Percentiles rank a stretch among this genome's conserved stretches.
Conservation (phyloP, 1,139 yeast genomes). For the Starmera stellimalicola region DNA sequence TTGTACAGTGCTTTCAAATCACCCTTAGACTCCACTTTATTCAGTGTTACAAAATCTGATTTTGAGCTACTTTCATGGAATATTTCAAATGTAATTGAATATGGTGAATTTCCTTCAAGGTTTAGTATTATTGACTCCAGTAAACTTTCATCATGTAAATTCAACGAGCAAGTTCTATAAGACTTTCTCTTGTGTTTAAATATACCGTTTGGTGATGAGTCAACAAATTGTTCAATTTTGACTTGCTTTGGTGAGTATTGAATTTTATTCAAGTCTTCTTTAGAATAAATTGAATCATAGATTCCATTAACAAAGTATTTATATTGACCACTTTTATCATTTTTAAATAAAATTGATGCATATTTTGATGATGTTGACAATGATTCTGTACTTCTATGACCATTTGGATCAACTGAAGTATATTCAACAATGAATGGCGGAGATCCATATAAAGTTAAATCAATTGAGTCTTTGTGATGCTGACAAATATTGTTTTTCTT, state of each 20-base stretch:
- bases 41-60: slow-evolving; percentile 28
- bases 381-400: slow-evolving; percentile 25
- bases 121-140: slow-evolving; percentile 48
- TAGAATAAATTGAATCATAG: slow-evolving; percentile 58
- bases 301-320: slow-evolving; percentile 52
- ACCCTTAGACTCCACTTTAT: slow-evolving; percentile 26
- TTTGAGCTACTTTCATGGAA: slow-evolving; percentile 45
- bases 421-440: slow-evolving; percentile 72
- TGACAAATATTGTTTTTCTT: slow-evolving; percentile 36
- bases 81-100: slow-evolving; percentile 41
- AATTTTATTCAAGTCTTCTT: slow-evolving; percentile 27
- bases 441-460: slow-evolving; percentile 44
- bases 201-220: slow-evolving; percentile 47
- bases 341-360: slow-evolving; percentile 35
- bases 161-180: slow-evolving; percentile 50
- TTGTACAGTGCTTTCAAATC: slow-evolving; percentile 30
- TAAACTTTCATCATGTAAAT: slow-evolving; percentile 24
- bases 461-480: slow-evolving; percentile 38
- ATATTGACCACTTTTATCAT: slow-evolving; percentile 44
- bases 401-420: slow-evolving; percentile 52
- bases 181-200: slow-evolving; percentile 40
- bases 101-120: slow-evolving; percentile 58
- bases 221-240: slow-evolving; percentile 48
- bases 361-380: slow-evolving; percentile 43
- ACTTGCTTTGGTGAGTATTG: slow-evolving; percentile 27